Base-by-base conservation (phyloP, 2,329 filamentous ascomycete genomes). In the Alternaria ventricosa region DNA sequence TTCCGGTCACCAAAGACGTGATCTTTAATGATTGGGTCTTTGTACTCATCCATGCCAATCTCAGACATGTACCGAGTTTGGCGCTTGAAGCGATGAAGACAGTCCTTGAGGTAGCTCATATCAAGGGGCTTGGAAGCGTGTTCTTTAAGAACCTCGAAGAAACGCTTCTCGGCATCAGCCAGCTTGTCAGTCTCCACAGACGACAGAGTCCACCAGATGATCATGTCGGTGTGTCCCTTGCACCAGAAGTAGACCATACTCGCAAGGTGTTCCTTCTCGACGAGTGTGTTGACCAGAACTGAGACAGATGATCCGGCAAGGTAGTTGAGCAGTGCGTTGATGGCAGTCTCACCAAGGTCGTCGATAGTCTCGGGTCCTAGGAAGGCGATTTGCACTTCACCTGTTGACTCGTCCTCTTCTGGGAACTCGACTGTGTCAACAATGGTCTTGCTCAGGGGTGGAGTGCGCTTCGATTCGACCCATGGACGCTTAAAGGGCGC, bases 221-320 rank as follows among this genome's bases (percentile, higher is more conserved):
- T 87, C 12, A 90, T 90, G 68, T 93, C 91, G 3, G 94, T 93
- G 53, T 94, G 88, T 25, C 89, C 87, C 67, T 97, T 94, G 72
- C 89, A 91, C 79, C 88, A 91, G 78, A 92, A 94, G 53, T 90
- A 89, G 11, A 98, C 89, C 7, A 90, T 92, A 80, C 94, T 97
- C 4, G 94, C 92, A 49, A 98, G 87, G 70, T 97, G 92, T 79
- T 98, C 95, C 72, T 91, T 93, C 77, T 99, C 96, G 3, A 99
- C 96, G 64, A 99, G 87, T 18, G 90, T 87, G 70, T 98, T 98
- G 75, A 98, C 95, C 6, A 99, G 84, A 1, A 99, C 85, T 0
- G 95, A 95, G 3, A 97, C 93, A 1, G 96, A 97, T 0, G 96
- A 98, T 6, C 94, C 96, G 66, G 93, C 93, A 18, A 99, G 88